Base-by-base conservation (phyloP, 2,329 filamentous ascomycete species). In the Diaporthe eres region DNA sequence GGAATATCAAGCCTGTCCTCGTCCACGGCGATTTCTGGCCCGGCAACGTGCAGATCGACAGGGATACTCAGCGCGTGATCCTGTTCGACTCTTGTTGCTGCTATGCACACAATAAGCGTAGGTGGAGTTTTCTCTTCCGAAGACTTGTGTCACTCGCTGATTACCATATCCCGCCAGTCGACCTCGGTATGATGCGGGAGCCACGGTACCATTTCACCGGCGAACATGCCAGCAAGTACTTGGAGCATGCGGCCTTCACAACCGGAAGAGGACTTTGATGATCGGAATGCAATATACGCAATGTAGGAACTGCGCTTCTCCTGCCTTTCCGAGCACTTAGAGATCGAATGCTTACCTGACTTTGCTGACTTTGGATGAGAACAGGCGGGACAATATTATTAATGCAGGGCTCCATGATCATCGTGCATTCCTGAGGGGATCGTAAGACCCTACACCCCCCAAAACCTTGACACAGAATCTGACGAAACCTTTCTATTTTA, bases 21-120 rank as follows among this genome's bases (percentile, higher is more conserved):
- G 80, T 88, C 1, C 87, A 89, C 67, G 85, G 85, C 1, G 85
- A 88, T 71, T 78, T 88, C 5, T 87, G 85, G 85, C 80, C 82
- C 67, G 84, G 77, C 7, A 88, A 88, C 76, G 73, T 81, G 7
- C 81, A 80, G 0, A 81, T 82, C 1, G 81, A 85, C 47, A 61
- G 75, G 10, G 76, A 81, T 5, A 84, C 79, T 1, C 79, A 77
- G 2, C 67, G 80, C 37, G 77, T 80, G 10, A 75, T 87, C 2
- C 76, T 87, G 0, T 88, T 85, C 75, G 86, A 87, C 76, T 80
- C 85, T 0, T 81, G 82, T 57, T 83, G 80, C 58, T 85, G 85
- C 65, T 88, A 82, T 75, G 86, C 81, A 3, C 86, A 88, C 70
- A 84, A 86, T 63, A 86, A 87, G 79, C 85, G 83, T 83, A 70